A percentile compares a stretch with the other conserved stretches of the same genome.
Conservation (phyloP, 2,329 filamentous ascomycete species). For the Calonectria hongkongensis region DNA sequence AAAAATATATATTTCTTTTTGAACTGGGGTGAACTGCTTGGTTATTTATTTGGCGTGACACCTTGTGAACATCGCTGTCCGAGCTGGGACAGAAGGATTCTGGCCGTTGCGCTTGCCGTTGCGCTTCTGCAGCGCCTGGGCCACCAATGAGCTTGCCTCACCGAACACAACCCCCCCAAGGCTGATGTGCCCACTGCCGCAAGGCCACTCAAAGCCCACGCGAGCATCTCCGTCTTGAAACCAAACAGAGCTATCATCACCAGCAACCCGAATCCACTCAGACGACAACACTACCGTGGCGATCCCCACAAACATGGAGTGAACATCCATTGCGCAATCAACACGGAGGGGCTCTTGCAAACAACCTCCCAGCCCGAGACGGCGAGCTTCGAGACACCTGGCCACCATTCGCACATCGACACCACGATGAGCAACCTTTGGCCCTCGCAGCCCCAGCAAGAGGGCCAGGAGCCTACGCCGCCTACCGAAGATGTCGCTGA, state of each 20-base stretch:
- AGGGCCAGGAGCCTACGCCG: slow-evolving; percentile 53
- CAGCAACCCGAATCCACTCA: slow-evolving; percentile 22
- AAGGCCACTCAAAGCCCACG: slow-evolving; percentile 35
- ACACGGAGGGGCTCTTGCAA: slow-evolving; percentile 52
- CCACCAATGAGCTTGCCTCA: slow-evolving; percentile 51
- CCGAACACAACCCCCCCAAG: slow-evolving; percentile 43
- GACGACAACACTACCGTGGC: slow-evolving; percentile 31
- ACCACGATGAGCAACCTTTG: slow-evolving; percentile 68
- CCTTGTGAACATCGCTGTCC: background rate
- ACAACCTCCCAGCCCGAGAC: slow-evolving; percentile 43
- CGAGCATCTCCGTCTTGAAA: slow-evolving; percentile 32
- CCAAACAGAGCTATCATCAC: slow-evolving; percentile 22
- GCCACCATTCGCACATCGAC: slow-evolving; percentile 29
- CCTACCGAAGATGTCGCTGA: slow-evolving; percentile 64
- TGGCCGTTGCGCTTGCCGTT: slow-evolving; percentile 18
- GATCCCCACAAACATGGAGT: slow-evolving; percentile 45
- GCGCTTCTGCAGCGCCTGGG: slow-evolving; percentile 35
- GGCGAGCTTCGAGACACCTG: slow-evolving; percentile 28
- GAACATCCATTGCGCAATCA: slow-evolving; percentile 38
- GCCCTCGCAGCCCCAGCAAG: slow-evolving; percentile 61
- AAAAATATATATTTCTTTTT: background rate
- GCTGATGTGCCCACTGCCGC: slow-evolving; percentile 46
- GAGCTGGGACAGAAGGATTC: slow-evolving; percentile 37
- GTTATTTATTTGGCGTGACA: background rate
- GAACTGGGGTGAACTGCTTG: background rate